Conservation (phyloP, 2,329 filamentous ascomycete genomes). For the Aspergillus pseudoviridinutans region DNA sequence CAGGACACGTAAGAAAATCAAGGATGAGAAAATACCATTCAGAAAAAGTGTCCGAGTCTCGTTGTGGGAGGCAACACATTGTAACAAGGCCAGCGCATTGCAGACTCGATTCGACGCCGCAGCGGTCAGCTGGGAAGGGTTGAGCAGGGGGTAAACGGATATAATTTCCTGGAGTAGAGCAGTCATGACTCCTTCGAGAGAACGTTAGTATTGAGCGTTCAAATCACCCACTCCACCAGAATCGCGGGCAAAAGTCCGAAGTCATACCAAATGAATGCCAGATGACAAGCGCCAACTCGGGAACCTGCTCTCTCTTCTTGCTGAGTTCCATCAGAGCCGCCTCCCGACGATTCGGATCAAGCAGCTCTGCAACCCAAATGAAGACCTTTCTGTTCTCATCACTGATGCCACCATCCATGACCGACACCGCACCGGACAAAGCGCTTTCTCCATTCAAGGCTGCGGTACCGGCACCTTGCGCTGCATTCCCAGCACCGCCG, state of each 20-base stretch:
- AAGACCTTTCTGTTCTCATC: slow-evolving; percentile 94
- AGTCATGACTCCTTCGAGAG: slow-evolving; percentile 81
- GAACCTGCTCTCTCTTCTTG: slow-evolving; percentile 98
- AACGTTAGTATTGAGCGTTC: neutral
- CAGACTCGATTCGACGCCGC: slow-evolving; percentile 97
- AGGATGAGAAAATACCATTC: slow-evolving; percentile 60
- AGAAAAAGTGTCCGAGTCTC: slow-evolving; percentile 92
- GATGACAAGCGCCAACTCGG: slow-evolving; percentile 88
- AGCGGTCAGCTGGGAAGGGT: slow-evolving; percentile 92
- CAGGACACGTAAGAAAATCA: neutral
- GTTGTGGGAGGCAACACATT: slow-evolving; percentile 96
- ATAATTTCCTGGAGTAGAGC: slow-evolving; percentile 97
- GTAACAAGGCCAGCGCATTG: slow-evolving; percentile 90
- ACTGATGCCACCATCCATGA: slow-evolving; percentile 64
- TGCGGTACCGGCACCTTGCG: slow-evolving; percentile 37
- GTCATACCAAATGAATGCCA: slow-evolving; percentile 95
- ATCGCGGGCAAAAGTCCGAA: neutral
- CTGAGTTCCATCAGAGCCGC: slow-evolving; percentile 90
- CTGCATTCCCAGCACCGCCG: slow-evolving; percentile 39
- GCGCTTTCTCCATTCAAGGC: slow-evolving; percentile 45
- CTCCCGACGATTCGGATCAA: slow-evolving; percentile 83
- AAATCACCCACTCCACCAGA: neutral
- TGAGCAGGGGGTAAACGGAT: slow-evolving; percentile 93
- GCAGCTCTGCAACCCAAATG: slow-evolving; percentile 84
- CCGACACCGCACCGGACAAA: slow-evolving; percentile 30